Base-by-base conservation (phyloP, 352 stramenopile genomes). In the Pythium biforme region DNA sequence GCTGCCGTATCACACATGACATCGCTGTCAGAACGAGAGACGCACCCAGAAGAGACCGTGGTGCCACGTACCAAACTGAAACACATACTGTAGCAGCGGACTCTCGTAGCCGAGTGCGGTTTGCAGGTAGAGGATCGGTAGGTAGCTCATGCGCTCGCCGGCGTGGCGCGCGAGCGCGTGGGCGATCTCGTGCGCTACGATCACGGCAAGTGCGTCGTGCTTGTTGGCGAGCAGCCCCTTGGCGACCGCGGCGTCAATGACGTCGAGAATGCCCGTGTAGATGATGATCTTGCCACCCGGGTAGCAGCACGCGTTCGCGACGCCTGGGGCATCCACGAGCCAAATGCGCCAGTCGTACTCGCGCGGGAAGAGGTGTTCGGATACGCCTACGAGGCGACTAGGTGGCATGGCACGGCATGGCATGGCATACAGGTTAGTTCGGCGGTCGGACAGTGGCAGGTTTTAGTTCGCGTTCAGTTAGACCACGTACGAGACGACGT, bases 271-370 rank as follows among this genome's bases (percentile, higher is more conserved):
- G 3, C 80, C 80, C 31, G 77, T 83, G 59, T 88, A 76, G 23
- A 90, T 68, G 62, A 90, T 73, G 68, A 90, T 90, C 60, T 86
- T 90, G 26, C 80, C 77, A 4, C 80, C 77, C 6, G 79, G 77
- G 40, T 73, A 81, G 59, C 81, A 90, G 59, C 74, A 86, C 6
- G 81, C 78, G 53, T 90, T 90, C 10, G 73, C 72, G 9, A 70
- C 73, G 53, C 57, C 66, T 23, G 76, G 73, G 11, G 76, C 72
- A 56, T 90, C 76, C 27, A 90, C 64, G 39, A 90, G 62, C 67
- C 69, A 86, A 15, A 90, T 69, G 15, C 70, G 59, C 81, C 81
- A 90, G 48, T 88, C 70, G 59, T 88, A 90, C 29, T 83, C 68
- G 17, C 78, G 78, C 22, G 78, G 74, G 58, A 90, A 90, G 51